Evolutionary conservation across 78 protist species (phyloP), one percentile per base, ranked within the genome.

Genomic region (Dictyostelium citrinum): DNA sequence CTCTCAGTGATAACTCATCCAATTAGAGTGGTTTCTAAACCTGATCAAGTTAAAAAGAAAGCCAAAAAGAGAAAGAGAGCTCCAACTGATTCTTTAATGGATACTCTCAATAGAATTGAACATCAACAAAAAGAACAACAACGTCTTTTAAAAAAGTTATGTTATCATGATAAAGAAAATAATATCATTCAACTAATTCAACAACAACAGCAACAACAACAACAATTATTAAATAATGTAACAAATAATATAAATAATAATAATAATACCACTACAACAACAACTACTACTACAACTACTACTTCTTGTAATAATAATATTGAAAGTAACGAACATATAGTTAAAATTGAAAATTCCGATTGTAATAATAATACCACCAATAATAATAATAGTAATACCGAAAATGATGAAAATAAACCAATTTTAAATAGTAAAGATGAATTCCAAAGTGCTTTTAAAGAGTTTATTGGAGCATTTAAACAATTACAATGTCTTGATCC

Each of bases 1-100:
- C 90, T 91, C 10, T 78, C 90, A 0, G 90, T 91, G 9, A 80
- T 91, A 16, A 68, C 95, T 0, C 91, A 91, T 29, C 95, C 95
- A 22, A 91, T 91, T 33, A 29, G 90, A 22, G 95, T 91, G 31
- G 92, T 91, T 10, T 91, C 95, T 39, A 91, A 91, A 51, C 95
- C 95, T 12, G 95, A 91, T 20, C 95, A 91, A 55, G 90, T 91
- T 12, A 91, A 91, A 79, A 91, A 91, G 83, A 91, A 84, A 61
- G 95, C 90, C 37, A 83, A 83, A 67, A 91, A 82, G 90, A 83
- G 95, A 82, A 91, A 91, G 90, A 91, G 88, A 84, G 90, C 95
- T 22, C 90, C 90, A 84, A 91, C 88, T 35, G 95, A 91, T 72
- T 83, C 95, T 5, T 43, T 91, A 12, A 81, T 91, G 90, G 95